Base-by-base conservation (phyloP, 805 yeast species). In the Saturnispora diversa region DNA sequence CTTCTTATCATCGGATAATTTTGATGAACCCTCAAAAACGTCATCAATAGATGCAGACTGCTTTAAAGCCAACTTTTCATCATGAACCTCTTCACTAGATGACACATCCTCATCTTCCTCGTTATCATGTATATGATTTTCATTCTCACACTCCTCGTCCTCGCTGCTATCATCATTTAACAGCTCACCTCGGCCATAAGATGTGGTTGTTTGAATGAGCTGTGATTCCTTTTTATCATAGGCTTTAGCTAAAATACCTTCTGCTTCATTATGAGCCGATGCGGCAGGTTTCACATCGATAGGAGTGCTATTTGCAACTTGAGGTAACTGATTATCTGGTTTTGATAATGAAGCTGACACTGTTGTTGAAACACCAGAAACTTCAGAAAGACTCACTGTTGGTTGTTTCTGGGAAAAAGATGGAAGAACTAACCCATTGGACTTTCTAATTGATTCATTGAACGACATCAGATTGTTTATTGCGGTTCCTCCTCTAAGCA, bases 51-150 rank as follows among this genome's bases (percentile, higher is more conserved):
- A 21, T 10, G 19, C 19, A 7, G 23, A 19, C 12, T 30, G 20
- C 7, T 20, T 16, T 7, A 37, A 12, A 3, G 26, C 34, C 28
- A 29, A 7, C 17, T 28, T 28, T 17, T 42, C 44, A 5, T 40
- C 43, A 13, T 30, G 36, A 10, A 31, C 23, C 13, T 40, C 36
- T 7, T 42, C 43, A 8, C 17, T 33, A 5, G 30, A 32, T 3
- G 40, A 42, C 3, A 21, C 41, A 6, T 30, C 37, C 9, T 38
- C 35, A 11, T 29, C 15, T 11, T 39, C 35, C 25, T 31, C 19
- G 9, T 30, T 34, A 5, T 31, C 41, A 13, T 20, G 45, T 6
- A 50, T 54, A n/a, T 49, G 48, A 3, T 49, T 51, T n/a, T 47
- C 52, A 32, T 53, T 37, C 1, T 16, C 35, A 21, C 24, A 43